These are phyloP conservation scores for Hyphodiscus sp. DNA, from an alignment of 2,329 filamentous ascomycete genomes.

Conservation along the genomic window DNA sequence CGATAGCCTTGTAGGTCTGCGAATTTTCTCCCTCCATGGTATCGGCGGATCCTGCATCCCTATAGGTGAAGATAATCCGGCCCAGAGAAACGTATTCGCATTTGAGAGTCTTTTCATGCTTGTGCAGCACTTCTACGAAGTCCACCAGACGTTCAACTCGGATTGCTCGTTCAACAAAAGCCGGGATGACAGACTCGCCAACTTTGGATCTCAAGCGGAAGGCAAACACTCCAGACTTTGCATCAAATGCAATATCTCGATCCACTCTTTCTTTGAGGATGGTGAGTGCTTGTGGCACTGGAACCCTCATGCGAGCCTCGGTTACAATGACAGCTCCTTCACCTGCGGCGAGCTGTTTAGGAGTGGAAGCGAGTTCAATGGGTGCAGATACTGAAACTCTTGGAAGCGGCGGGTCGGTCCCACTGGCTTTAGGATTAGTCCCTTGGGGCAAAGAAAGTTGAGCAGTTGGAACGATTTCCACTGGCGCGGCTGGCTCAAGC, in stretches of 20 bases:
- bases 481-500: constrained; percentile 14
- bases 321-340: constrained; percentile 26
- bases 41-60: constrained; percentile 20
- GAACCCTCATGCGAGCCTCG: constrained; percentile 27
- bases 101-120: constrained; percentile 46
- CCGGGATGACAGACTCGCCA: constrained; percentile 25
- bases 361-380: too few species aligned
- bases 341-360: background rate
- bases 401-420: background rate
- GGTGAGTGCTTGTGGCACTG: constrained; percentile 18
- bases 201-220: constrained; percentile 27
- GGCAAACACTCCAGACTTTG: constrained; percentile 24
- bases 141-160: constrained; percentile 64
- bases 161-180: constrained; percentile 31
- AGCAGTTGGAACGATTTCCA: background rate
- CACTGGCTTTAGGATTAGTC: background rate
- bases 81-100: constrained; percentile 55
- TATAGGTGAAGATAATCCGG: constrained; percentile 65
- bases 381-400: background rate
- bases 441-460: background rate
- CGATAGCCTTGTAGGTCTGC: constrained; percentile 42
- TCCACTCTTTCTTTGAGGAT: constrained; percentile 27
- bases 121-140: constrained; percentile 60
- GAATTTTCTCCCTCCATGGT: constrained; percentile 13
- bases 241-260: constrained; percentile 28